These are phyloP conservation scores for Phaffia tasmanica DNA, from an alignment of 768 basidiomycete genomes.

Conservation along the genomic window DNA sequence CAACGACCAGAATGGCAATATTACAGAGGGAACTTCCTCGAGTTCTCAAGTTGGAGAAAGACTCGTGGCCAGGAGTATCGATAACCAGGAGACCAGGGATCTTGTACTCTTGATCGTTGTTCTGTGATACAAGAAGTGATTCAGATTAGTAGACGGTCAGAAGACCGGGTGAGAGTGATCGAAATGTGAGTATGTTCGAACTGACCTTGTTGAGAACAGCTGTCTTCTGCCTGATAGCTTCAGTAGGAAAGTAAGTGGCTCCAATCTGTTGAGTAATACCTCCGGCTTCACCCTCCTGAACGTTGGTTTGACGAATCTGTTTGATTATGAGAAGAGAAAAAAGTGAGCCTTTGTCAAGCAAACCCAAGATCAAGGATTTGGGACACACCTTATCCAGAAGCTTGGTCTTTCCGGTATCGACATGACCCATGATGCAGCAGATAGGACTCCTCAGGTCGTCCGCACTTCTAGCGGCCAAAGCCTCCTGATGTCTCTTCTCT, in stretches of 20 bases:
- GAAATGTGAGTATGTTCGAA: not conserved
- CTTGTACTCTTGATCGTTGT: constrained; percentile 79
- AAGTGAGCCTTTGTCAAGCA: constrained; percentile 7
- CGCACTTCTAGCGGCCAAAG: constrained; percentile 72
- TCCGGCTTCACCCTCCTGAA: constrained; percentile 98
- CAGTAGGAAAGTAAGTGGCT: constrained; percentile 96
- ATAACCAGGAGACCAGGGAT: constrained; percentile 91
- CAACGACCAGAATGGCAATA: constrained; percentile 96
- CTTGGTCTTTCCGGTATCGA: constrained; percentile 99
- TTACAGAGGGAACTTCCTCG: constrained; percentile 96
- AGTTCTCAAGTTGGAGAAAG: constrained; percentile 89
- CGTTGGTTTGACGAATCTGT: constrained; percentile 98
- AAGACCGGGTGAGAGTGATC: no score
- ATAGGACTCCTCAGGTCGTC: constrained; percentile 91
- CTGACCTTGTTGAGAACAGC: constrained; percentile 75
- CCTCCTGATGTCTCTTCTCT: constrained; percentile 68
- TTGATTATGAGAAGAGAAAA: not conserved
- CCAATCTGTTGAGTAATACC: constrained; percentile 99
- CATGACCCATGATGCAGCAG: constrained; percentile 97
- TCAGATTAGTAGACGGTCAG: not conserved
- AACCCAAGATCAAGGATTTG: not conserved
- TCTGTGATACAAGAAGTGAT: constrained; percentile 41
- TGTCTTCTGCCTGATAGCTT: constrained; percentile 88
- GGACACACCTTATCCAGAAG: constrained; percentile 75
- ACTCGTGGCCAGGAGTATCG: constrained; percentile 98